Base-by-base conservation (phyloP, 441 rosid genomes). In the Flueggea neowawraea region DNA sequence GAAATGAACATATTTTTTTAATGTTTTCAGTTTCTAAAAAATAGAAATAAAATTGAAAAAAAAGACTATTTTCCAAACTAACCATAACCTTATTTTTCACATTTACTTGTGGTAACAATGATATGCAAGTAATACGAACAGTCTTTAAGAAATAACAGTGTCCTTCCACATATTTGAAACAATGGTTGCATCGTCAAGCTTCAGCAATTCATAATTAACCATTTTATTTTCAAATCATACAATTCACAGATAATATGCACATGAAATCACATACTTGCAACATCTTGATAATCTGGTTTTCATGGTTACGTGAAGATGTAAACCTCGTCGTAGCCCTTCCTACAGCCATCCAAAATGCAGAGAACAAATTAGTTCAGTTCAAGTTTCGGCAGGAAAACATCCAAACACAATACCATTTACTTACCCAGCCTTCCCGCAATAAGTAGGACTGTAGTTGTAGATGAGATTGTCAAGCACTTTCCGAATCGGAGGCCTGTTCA, bases 351-450 rank as follows among this genome's bases (percentile, higher is more conserved):
- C n/a, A 39, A 60, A 33, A 52, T 16, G 17, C 11, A 16, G 16
- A 41, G 28, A 11, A 10, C 0, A 50, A 4, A 6, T 36, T 39
- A 10, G 32, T 31, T 17, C 6, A 55, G 54, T 43, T 10, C 39
- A 61, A 31, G 4, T 22, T 53, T 16, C 31, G 14, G 31, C 15
- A 2, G 17, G 14, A 44, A 22, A 39, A 4, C 16, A 50, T 36
- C 33, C 43, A 2, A 36, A 31, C 12, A 36, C 41, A 36, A 36
- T 8, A 36, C 41, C 41, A 36, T 3, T 3, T 36, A 57, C 82
- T 77, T 81, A 90, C 97, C 97, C 98, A 16, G 80, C 88, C 61
- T 80, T 86, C 65, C 98, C 97, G 14, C 91, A 85, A 44, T 79
- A 88, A 0, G 93, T 84, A 55, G 95, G 87, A 43, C 87, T 81